Base-by-base conservation (phyloP, 2,329 filamentous ascomycete genomes). In the Kalmusia sp. region DNA sequence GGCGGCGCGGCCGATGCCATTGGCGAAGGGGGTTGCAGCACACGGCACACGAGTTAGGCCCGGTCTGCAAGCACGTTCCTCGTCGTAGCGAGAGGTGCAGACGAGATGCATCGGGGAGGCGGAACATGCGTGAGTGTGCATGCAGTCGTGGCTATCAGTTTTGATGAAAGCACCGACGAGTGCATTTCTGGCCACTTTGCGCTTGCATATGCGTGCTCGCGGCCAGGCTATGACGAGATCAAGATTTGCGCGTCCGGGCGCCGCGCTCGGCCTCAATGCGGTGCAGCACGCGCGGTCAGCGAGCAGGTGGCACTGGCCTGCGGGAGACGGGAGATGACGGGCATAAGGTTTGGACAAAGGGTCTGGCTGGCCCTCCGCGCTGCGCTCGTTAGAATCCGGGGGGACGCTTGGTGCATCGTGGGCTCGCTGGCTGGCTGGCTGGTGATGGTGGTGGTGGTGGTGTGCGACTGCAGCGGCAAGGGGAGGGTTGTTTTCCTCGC, bases 301-400 rank as follows among this genome's bases (percentile, higher is more conserved):
- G 45, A 44, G 55, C 55, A 56, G 59, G 51, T 54, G 53, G 65
- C 60, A 63, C 58, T 67, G 63, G 62, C 63, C 59, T 66, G 68
- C 69, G 70, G 69, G 70, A 73, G 65, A 51, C 62, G 62, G 62
- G 62, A 65, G 70, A 67, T 72, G 71, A 72, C 71, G 64, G 63
- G 70, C 71, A 73, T 73, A 71, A 69, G 57, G 64, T 72, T 70
- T 69, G 61, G 47, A 49, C 53, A 69, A 66, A 70, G 64, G 65
- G 68, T 68, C 63, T 28, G 63, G n/a, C 49, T 56, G 51, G 49
- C 49, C 54, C 52, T 54, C 51, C 58, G 50, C 56, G 65, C 52
- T 52, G 60, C 52, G 57, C 52, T 41, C n/a, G n/a, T n/a, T n/a
- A n/a, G n/a, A 61, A 62, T 59, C 58, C 46, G 60, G 51, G 59